phyloP scores from a whole-genome alignment of 164 flowering plant genomes.

The Liriodendron chinense region DNA sequence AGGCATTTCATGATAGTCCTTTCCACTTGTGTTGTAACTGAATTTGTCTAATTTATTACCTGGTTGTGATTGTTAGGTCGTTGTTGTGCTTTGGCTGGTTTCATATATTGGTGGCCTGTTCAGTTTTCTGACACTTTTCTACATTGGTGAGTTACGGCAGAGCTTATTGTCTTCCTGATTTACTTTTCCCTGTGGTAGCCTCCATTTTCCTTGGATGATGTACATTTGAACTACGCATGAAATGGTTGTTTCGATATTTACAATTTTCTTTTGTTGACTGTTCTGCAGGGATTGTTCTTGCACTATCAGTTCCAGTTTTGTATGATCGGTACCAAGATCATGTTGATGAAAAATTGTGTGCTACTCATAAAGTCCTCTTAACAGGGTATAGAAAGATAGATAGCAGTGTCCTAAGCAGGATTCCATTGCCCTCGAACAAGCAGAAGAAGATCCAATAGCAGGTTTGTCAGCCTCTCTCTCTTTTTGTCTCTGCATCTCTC shows the following conservation, averaged over 20 bases:
- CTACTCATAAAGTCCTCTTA: constrained; percentile 27
- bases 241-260: neutral
- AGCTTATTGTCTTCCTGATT: neutral
- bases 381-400: constrained; percentile 55
- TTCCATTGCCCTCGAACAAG: constrained; percentile 32
- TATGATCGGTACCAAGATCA: constrained; percentile 71
- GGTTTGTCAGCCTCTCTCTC: constrained; percentile 24
- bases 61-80: constrained; percentile 47
- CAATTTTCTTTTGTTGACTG: neutral
- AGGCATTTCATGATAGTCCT: neutral
- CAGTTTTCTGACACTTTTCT: constrained; percentile 70
- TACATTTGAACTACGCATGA: neutral
- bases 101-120: constrained; percentile 72
- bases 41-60: neutral
- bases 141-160: constrained; percentile 53
- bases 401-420: constrained; percentile 45
- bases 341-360: constrained; percentile 57
- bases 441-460: constrained; percentile 55
- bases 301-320: constrained; percentile 61
- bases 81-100: constrained; percentile 46
- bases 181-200: neutral
- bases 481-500: neutral
- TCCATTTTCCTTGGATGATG: neutral
- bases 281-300: constrained; percentile 59
- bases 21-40: neutral